Evolutionary conservation across 352 stramenopile species (phyloP), one percentile per base, ranked within the genome.

Genomic region (Blastocystis sp.): DNA sequence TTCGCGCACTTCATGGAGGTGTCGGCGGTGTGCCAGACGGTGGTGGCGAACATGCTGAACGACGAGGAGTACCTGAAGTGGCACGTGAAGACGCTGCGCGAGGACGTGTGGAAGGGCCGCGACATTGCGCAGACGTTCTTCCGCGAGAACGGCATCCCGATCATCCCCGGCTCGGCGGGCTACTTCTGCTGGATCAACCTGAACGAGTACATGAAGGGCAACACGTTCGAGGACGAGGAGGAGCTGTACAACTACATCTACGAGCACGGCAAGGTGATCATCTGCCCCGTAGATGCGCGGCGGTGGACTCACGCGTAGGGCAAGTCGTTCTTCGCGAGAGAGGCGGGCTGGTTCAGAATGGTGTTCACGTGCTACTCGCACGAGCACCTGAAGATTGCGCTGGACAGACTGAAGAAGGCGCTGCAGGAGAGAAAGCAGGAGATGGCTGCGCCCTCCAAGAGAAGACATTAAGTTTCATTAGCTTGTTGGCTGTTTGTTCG

Each of bases 171-270:
- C 0, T 89, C 91, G 53, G 92, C 91, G 40, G 93, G 92, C 19
- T 92, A 96, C 71, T 97, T 96, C 90, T 90, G 95, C 0, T 95
- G 93, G 88, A 90, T 92, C 17, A 93, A 97, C 87, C 93, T 97
- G 88, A 92, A 90, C 53, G 90, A 91, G 10, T 70, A 88, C 40
- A 64, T 89, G 66, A 71, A 60, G 11, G 86, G 62, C 53, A 59
- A 69, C 34, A 56, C 78, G 17, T 91, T 71, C 38, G 43, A 89
- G 21, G 86, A 23, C 69, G 89, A 91, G 71, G 71, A 64, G 56
- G 79, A 81, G 41, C 88, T 91, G 81, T 88, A 79, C 23, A 48
- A 90, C 43, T 62, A 61, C 34, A 64, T 92, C 56, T 82, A 89
- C 43, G 56, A 89, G 23, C 69, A 90, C 23, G 65, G 80, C 56